A percentile compares a stretch with the other conserved stretches of the same genome.
phyloP scores from a whole-genome alignment of 768 basidiomycete genomes.

The Amyloporia xantha region DNA sequence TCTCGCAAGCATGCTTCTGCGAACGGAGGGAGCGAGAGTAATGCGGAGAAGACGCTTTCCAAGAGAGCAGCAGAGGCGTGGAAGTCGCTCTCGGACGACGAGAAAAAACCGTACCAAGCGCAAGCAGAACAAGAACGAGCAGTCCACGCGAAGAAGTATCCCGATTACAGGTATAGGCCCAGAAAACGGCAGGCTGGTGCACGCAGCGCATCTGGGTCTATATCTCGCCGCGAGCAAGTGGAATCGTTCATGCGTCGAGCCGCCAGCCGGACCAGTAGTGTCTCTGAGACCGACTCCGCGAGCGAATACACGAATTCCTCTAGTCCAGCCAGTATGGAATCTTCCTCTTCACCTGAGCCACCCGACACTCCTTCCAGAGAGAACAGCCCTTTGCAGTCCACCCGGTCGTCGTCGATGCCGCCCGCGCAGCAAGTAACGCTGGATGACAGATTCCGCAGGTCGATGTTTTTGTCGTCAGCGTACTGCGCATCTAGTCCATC shows the following conservation, averaged over 20 bases:
- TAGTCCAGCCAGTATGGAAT: slow-evolving; percentile 8
- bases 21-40: slow-evolving; percentile 18
- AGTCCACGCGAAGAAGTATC: slow-evolving; percentile 49
- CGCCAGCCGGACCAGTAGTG: slow-evolving; percentile 1
- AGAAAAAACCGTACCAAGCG: slow-evolving; percentile 42
- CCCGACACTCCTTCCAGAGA: slow-evolving; percentile 2
- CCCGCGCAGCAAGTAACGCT: slow-evolving; percentile 2
- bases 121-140: slow-evolving; percentile 49
- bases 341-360: slow-evolving; percentile 16
- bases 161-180: slow-evolving; percentile 60
- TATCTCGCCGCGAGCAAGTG: slow-evolving; percentile 23
- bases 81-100: slow-evolving; percentile 45
- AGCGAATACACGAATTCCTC: slow-evolving; percentile 3
- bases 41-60: slow-evolving; percentile 53
- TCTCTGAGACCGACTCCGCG: slow-evolving; percentile 6
- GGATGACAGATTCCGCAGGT: not conserved
- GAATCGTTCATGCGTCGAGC: slow-evolving; percentile 17
- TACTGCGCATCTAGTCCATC: not conserved
- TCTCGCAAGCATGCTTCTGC: slow-evolving; percentile 36
- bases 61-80: slow-evolving; percentile 74
- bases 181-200: slow-evolving; percentile 12
- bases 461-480: not conserved
- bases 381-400: not conserved
- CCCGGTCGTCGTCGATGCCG: slow-evolving; percentile 5
- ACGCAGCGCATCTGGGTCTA: slow-evolving; percentile 9